Base-by-base conservation (phyloP, 805 yeast species). In the Pichia paraexigua region DNA sequence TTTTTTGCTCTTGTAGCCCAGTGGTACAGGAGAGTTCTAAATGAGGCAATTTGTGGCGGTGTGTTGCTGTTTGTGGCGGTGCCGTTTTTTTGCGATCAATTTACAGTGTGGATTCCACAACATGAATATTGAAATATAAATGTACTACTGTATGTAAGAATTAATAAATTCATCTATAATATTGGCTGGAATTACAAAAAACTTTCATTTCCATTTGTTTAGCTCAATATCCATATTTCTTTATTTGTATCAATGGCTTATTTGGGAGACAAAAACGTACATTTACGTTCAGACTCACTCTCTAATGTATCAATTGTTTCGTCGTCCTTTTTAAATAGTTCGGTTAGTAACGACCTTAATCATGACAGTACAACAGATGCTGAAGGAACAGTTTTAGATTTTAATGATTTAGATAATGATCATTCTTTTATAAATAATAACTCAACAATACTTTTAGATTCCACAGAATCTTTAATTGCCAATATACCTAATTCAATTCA, bases 401-500 rank as follows among this genome's bases (percentile, higher is more conserved):
- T 35, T 11, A 40, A 20, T 20, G 41, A 40, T 20, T 4, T 10
- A 20, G 15, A 32, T 35, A 24, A 30, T 35, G 32, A n/a, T 3
- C 27, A 21, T 18, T 25, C 43, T 18, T 46, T 45, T 6, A 18
- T 35, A 8, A 30, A 39, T 21, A 49, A 40, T 24, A 42, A 43
- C 6, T 41, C 51, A 2, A 37, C 48, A 10, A 11, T 49, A 5
- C 20, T 49, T 6, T 27, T 43, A 10, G 52, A 45, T 25, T 45
- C 52, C 10, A 21, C 47, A 30, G 53, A 51, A 17, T 21, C 30
- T 13, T 24, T 47, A 10, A 37, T 44, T 27, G 10, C 30, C 3
- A 30, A 51, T 45, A 41, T 47, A 11, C 50, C 53, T 8, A 51
- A 51, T 20, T 35, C 50, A 3, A 51, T 51, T 20, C 42, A 25